Evolutionary conservation across 305 asterid species (phyloP).

Genomic region (Fraxinus angustifolia): DNA sequence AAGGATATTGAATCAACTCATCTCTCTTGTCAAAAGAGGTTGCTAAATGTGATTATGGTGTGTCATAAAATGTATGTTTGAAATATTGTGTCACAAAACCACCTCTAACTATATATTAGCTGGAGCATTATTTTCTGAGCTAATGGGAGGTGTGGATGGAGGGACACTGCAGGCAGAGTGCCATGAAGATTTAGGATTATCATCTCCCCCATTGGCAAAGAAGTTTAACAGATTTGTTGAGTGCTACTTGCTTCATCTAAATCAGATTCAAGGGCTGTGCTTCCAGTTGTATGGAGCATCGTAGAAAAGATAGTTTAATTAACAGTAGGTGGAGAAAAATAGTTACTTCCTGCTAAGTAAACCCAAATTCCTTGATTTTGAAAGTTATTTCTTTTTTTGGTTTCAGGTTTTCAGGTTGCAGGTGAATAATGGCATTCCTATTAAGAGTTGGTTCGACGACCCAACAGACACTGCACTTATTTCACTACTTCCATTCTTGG

Average conservation of each 20-base stretch:
- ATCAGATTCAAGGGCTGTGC: not conserved
- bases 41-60: conserved; percentile 1
- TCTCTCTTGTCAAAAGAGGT: not conserved
- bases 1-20: not conserved
- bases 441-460: conserved; percentile 95
- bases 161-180: not conserved
- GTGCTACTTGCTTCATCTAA: not conserved
- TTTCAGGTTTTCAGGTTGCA: conserved; percentile 93
- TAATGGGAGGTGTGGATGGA: conserved; percentile 4
- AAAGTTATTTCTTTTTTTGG: conserved; percentile 22
- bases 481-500: conserved; percentile 84
- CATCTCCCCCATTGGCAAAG: not conserved
- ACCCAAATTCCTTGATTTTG: conserved; percentile 21
- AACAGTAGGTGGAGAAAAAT: not conserved
- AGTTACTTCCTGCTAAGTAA: not conserved
- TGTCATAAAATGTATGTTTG: not conserved
- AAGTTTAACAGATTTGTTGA: not conserved
- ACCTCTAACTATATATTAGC: not conserved
- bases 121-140: not conserved
- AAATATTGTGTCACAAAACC: not conserved
- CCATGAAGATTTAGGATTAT: not conserved
- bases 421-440: conserved; percentile 96
- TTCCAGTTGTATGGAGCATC: not conserved
- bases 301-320: not conserved
- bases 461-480: conserved; percentile 78